These are phyloP conservation scores for Termitomyces bulborhizus DNA, from an alignment of 768 basidiomycete species.

Conservation along the genomic window DNA sequence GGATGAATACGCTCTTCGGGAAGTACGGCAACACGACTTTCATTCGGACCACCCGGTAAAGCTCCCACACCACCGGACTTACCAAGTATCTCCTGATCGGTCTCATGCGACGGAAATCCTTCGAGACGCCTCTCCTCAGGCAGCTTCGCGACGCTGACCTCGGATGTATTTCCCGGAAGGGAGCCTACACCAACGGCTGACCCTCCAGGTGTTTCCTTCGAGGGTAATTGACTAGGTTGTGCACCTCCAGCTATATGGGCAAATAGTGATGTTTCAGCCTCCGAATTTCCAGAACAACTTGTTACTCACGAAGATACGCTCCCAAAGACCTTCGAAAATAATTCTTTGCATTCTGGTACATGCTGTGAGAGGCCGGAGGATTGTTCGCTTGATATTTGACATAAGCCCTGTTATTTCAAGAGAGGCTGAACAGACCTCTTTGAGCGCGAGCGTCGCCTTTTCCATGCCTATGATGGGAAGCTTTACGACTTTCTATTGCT, in stretches of 20 bases:
- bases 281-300: accelerated
- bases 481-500: slow-evolving; percentile 4
- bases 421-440: not conserved
- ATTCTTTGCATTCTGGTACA: slow-evolving; percentile 3
- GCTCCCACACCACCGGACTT: slow-evolving; percentile 12
- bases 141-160: slow-evolving; percentile 39
- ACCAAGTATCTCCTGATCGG: slow-evolving; percentile 9
- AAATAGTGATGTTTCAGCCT: not conserved
- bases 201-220: slow-evolving; percentile 13
- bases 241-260: not conserved
- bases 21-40: slow-evolving; percentile 7
- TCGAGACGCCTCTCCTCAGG: slow-evolving; percentile 36
- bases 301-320: slow-evolving; percentile 6
- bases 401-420: not conserved
- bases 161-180: slow-evolving; percentile 38
- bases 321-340: slow-evolving; percentile 3
- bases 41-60: slow-evolving; percentile 13
- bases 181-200: slow-evolving; percentile 38
- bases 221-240: not conserved
- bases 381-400: not conserved
- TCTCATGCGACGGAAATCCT: slow-evolving; percentile 9
- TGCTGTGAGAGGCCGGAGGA: not conserved
- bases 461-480: not conserved
- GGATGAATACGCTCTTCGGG: slow-evolving; percentile 8
- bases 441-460: not conserved